Percentiles rank a stretch among this genome's conserved stretches.
phyloP scores from a whole-genome alignment of 2,329 filamentous ascomycete genomes.

The Nigrospora oryzae region DNA sequence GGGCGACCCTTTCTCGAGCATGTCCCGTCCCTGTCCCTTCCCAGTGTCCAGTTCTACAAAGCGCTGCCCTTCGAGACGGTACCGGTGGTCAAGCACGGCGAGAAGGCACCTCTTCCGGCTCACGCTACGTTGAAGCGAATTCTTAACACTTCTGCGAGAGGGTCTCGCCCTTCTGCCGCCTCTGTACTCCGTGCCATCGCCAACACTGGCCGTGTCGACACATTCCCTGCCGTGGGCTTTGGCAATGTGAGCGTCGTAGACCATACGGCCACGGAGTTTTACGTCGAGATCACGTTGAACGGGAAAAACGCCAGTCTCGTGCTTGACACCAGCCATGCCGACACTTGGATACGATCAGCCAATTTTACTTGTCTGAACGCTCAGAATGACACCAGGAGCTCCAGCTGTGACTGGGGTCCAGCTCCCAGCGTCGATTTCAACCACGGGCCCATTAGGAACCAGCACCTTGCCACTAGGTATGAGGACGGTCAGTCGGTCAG shows the following conservation, averaged over 20 bases:
- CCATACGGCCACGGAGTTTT: slow-evolving; percentile 22
- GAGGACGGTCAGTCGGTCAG: slow-evolving; percentile 39
- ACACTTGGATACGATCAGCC: slow-evolving; percentile 37
- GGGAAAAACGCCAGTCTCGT: slow-evolving; percentile 21
- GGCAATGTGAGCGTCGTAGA: slow-evolving; percentile 23
- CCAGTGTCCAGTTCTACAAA: slow-evolving; percentile 8
- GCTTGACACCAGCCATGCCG: slow-evolving; percentile 42
- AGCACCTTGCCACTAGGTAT: slow-evolving; percentile 38
- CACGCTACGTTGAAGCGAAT: no score
- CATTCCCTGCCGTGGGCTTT: slow-evolving; percentile 6
- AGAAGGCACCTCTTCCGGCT: no score
- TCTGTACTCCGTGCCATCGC: no score
- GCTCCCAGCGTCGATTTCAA: slow-evolving; percentile 29
- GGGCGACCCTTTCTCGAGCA: background rate
- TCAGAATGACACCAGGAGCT: slow-evolving; percentile 9
- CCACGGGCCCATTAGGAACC: slow-evolving; percentile 25
- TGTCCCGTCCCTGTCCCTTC: slow-evolving; percentile 6
- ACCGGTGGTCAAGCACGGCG: no score
- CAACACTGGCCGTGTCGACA: no score
- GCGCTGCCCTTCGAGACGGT: slow-evolving; percentile 2
- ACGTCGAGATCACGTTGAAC: slow-evolving; percentile 16
- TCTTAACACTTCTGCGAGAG: no score
- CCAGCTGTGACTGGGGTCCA: slow-evolving; percentile 30
- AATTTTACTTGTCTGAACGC: slow-evolving; percentile 32
- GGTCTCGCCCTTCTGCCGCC: no score